phyloP scores from a whole-genome alignment of 805 yeast genomes.

The Yamadazyma olivae region DNA sequence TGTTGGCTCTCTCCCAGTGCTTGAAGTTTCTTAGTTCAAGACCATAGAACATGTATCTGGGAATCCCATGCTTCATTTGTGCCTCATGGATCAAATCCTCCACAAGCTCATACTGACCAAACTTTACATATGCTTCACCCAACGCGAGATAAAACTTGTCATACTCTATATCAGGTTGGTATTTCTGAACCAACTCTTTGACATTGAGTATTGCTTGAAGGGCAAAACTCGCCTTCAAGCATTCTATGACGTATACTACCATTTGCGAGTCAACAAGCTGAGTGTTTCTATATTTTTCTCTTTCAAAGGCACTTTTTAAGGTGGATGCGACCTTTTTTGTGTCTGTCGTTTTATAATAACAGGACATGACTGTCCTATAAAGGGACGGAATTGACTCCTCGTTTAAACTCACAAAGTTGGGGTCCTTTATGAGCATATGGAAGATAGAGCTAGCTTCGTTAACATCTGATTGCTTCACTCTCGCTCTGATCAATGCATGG shows the following conservation, averaged over 20 bases:
- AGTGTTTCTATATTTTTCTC: conserved; percentile 13
- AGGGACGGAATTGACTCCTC: no score
- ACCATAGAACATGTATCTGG: conserved; percentile 16
- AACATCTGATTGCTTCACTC: conserved; percentile 33
- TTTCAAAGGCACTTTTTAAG: conserved; percentile 18
- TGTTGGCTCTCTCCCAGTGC: no score
- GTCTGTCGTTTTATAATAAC: no score
- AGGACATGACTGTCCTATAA: no score
- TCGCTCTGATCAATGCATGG: conserved; percentile 46
- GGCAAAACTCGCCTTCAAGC: conserved; percentile 19
- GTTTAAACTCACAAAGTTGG: no score
- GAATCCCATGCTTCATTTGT: conserved; percentile 24
- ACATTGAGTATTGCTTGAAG: conserved; percentile 18
- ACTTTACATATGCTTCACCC: conserved; percentile 25
- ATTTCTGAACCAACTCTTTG: conserved; percentile 15
- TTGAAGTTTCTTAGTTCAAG: conserved; percentile 29
- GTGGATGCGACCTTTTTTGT: no score
- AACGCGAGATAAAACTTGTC: conserved; percentile 24
- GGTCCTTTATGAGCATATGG: no score
- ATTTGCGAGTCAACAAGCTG: conserved; percentile 16
- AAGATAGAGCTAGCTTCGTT: conserved; percentile 27
- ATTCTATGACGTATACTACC: conserved; percentile 17
- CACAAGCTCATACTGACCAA: conserved; percentile 31
- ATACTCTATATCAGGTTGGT: conserved; percentile 15
- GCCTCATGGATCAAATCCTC: conserved; percentile 29